A percentile compares a stretch with the other conserved stretches of the same genome.
Conservation (phyloP, 177 flowering plant genomes). For the Telopea speciosissima region DNA sequence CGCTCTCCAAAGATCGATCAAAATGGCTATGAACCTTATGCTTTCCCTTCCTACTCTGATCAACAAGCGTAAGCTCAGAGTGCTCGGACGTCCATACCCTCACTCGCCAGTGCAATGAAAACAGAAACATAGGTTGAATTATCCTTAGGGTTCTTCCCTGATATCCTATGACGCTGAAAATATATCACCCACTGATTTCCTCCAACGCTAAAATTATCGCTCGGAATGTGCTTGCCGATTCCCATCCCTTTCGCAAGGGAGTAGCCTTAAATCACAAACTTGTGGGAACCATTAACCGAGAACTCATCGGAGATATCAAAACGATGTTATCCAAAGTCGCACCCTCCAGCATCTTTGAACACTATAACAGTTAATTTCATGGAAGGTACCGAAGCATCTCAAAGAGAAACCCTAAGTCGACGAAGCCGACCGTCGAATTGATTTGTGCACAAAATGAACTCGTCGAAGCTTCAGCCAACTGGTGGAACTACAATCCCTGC, state of each 20-base stretch:
- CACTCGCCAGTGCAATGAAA: slow-evolving; percentile 68
- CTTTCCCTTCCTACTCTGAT: slow-evolving; percentile 69
- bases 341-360: no score
- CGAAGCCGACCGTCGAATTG: background rate
- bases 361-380: slow-evolving; percentile 1
- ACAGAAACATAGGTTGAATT: slow-evolving; percentile 64
- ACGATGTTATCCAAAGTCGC: no score
- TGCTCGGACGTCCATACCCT: slow-evolving; percentile 72
- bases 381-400: slow-evolving; percentile 6
- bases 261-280: slow-evolving; percentile 56
- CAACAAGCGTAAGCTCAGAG: slow-evolving; percentile 59
- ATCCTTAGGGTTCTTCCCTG: slow-evolving; percentile 65
- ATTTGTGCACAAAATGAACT: background rate
- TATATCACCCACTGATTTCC: slow-evolving; percentile 73
- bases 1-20: slow-evolving; percentile 67
- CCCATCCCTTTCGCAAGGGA: slow-evolving; percentile 72
- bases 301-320: slow-evolving; percentile 11
- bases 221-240: slow-evolving; percentile 64
- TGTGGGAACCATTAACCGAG: slow-evolving; percentile 57
- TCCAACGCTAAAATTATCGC: slow-evolving; percentile 65
- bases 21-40: slow-evolving; percentile 78
- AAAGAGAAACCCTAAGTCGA: background rate
- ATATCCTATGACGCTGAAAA: slow-evolving; percentile 65
- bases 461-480: no score
- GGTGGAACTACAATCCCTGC: no score